Conservation (phyloP, 2,329 filamentous ascomycete genomes). For the Raffaelea ambrosiae region DNA sequence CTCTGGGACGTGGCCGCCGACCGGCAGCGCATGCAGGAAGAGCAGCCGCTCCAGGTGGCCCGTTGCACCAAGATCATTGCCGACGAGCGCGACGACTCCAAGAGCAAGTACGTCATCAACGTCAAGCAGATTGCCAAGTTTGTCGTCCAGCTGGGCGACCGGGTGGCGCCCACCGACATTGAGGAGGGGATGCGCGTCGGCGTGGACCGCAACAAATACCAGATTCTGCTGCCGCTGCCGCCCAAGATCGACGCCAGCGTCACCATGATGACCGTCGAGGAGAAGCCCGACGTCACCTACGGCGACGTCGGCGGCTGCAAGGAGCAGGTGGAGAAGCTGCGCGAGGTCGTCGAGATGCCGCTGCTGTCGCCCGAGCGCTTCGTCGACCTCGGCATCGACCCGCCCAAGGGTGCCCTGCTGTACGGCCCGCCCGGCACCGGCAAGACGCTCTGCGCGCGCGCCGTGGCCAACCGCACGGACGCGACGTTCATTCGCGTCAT, state of each 20-base stretch:
- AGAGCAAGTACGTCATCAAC: constrained; percentile 99
- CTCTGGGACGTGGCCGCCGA: constrained; percentile 98
- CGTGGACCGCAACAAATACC: constrained; percentile 98
- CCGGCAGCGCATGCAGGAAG: constrained; percentile 95
- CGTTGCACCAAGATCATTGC: constrained; percentile 99
- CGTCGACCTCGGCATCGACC: constrained; percentile 97
- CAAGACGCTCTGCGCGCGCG: constrained; percentile 95
- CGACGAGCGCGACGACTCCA: constrained; percentile 89
- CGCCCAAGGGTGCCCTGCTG: constrained; percentile 91
- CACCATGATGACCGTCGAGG: constrained; percentile 99
- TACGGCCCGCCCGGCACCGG: constrained; percentile 98
- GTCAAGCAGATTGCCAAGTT: constrained; percentile 99
- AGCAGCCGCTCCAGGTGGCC: constrained; percentile 94
- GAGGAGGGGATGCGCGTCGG: constrained; percentile 98
- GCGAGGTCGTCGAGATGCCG: constrained; percentile 98
- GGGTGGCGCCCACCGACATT: constrained; percentile 96
- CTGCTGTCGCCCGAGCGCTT: constrained; percentile 93
- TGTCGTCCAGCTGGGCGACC: constrained; percentile 92
- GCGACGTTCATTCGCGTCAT: constrained; percentile 99
- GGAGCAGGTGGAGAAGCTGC: constrained; percentile 97
- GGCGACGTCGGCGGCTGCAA: constrained; percentile 98
- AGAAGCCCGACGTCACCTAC: constrained; percentile 98
- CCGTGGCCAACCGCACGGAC: constrained; percentile 95
- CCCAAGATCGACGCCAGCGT: constrained; percentile 99
- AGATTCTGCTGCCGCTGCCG: constrained; percentile 90